Percentiles rank a stretch among this genome's conserved stretches.
These are phyloP conservation scores for Santalum album DNA, from an alignment of 164 flowering plant genomes.

Conservation along the genomic window DNA sequence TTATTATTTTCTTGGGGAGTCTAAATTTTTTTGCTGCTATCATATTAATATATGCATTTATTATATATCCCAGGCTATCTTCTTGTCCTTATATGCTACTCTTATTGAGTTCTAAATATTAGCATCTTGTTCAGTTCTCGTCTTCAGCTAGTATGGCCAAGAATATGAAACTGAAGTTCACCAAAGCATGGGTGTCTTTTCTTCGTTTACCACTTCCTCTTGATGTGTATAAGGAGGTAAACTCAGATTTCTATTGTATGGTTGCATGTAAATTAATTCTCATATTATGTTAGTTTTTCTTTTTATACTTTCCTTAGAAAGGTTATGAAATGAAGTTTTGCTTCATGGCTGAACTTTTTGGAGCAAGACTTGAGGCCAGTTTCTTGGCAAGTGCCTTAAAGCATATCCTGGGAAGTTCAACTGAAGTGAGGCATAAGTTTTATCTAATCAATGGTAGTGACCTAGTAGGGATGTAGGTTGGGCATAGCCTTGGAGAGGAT, in stretches of 20 bases:
- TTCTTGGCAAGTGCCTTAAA: too few species aligned
- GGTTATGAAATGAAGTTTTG: neutral
- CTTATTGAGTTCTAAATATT: neutral
- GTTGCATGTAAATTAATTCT: neutral
- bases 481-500: too few species aligned
- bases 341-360: neutral
- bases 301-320: neutral
- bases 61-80: too few species aligned
- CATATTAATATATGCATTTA: too few species aligned
- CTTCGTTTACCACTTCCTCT: constrained; percentile 77
- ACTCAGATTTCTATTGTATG: neutral
- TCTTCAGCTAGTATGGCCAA: constrained; percentile 37
- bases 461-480: too few species aligned
- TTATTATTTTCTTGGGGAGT: too few species aligned
- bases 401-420: too few species aligned
- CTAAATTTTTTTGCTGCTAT: too few species aligned
- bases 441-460: too few species aligned
- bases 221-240: constrained; percentile 90
- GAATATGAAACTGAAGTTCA: constrained; percentile 70
- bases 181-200: constrained; percentile 84
- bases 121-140: constrained; percentile 28
- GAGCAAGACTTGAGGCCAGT: too few species aligned
- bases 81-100: neutral
- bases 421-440: too few species aligned
- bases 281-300: too few species aligned